Conservation (phyloP, 169 alveolate species). For the Ichthyophthirius multifiliis region DNA sequence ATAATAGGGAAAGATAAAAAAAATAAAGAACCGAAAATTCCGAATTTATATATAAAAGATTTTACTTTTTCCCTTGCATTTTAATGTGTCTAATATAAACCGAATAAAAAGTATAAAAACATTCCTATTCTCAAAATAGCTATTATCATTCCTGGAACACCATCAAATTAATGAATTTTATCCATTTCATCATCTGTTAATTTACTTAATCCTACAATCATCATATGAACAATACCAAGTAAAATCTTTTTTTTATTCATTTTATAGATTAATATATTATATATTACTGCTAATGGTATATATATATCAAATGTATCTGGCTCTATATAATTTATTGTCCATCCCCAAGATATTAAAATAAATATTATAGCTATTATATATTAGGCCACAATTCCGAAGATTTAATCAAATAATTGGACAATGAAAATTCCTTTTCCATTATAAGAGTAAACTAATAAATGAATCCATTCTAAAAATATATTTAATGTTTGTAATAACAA, state of each 20-base stretch:
- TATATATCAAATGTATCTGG: background rate
- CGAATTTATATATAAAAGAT: background rate
- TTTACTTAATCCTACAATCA: constrained; percentile 5
- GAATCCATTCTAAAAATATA: constrained; percentile 1
- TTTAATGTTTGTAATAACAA: background rate
- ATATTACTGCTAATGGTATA: constrained; percentile 5
- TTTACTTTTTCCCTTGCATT: constrained; percentile 7
- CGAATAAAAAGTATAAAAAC: background rate
- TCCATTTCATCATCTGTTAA: background rate
- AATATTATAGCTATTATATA: background rate
- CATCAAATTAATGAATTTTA: background rate
- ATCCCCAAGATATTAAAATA: background rate
- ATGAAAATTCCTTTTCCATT: constrained; percentile 11
- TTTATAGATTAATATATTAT: background rate
- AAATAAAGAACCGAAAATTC: background rate
- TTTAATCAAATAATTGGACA: background rate
- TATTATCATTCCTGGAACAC: background rate
- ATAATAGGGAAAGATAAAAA: background rate
- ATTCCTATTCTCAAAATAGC: background rate
- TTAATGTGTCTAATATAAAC: background rate
- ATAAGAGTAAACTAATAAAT: background rate
- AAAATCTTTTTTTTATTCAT: background rate
- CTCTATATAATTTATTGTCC: constrained; percentile 5
- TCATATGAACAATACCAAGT: background rate
- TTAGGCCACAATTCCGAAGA: background rate